A percentile compares a stretch with the other conserved stretches of the same genome.
These are phyloP conservation scores for Waitea zeae DNA, from an alignment of 1,284 basidiomycete genomes.

Conservation along the genomic window DNA sequence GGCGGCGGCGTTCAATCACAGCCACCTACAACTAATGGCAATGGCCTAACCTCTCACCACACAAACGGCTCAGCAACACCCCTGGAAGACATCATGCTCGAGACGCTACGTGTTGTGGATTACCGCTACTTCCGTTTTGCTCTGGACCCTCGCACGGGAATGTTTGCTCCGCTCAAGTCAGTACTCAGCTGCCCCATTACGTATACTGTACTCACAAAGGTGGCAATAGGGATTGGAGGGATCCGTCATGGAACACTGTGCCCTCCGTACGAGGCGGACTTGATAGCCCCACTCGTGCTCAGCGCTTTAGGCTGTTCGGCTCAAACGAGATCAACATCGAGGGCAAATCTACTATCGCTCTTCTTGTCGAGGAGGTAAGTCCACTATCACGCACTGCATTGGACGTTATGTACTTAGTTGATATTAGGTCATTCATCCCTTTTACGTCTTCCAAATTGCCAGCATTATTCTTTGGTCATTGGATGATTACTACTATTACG, in stretches of 20 bases:
- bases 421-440: conserved; percentile 74
- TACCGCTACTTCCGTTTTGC: conserved; percentile 88
- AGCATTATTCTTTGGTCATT: conserved; percentile 90
- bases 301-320: conserved; percentile 69
- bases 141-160: conserved; percentile 69
- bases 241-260: conserved; percentile 59
- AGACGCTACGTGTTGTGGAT: conserved; percentile 45
- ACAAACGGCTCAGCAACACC: conserved; percentile 2
- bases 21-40: too few relatives aligned
- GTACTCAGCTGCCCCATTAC: conserved; percentile 8
- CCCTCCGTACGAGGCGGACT: conserved; percentile 51
- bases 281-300: conserved; percentile 30
- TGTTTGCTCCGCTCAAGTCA: conserved; percentile 73
- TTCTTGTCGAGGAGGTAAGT: conserved; percentile 82
- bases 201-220: conserved; percentile 2
- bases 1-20: background rate
- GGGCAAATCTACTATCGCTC: conserved; percentile 65
- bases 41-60: too few relatives aligned
- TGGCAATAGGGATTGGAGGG: conserved; percentile 74
- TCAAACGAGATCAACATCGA: conserved; percentile 85
- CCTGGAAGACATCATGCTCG: conserved; percentile 19
- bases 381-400: conserved; percentile 7
- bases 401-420: conserved; percentile 5
- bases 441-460: conserved; percentile 97
- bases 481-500: conserved; percentile 96